Base-by-base conservation (phyloP, 192 early-diverging fungal species). In the Linnemannia exigua region DNA sequence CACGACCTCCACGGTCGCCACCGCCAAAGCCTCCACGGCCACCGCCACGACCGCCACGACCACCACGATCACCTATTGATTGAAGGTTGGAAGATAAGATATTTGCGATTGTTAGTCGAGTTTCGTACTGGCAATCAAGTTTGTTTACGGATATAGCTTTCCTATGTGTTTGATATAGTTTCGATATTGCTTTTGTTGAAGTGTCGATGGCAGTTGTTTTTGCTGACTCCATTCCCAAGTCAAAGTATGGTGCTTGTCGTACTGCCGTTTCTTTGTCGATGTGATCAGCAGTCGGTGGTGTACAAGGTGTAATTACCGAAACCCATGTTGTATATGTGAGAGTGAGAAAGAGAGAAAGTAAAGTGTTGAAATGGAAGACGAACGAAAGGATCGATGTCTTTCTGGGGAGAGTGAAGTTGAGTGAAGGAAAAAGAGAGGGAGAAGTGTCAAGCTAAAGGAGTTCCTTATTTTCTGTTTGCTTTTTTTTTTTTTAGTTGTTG, bases 1-100 rank as follows among this genome's bases (percentile, higher is more conserved):
- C 85, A 79, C 80, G 77, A 47, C 87, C 74, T 75, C 87, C 77
- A 36, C 77, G 75, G 52, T 69, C 66, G 72, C 74, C 71, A 67
- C 61, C 68, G 31, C 38, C 63, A 25, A 69, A 50, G 15, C 41
- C 51, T n/a, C 51, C 51, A 7, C 51, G 22, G 22, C 51, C 51
- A 52, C 51, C 28, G 70, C 31, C 51, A 15, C 25, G 19, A n/a
- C 87, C 85, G 81, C 87, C 88, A 82, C 82, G 87, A 82, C 82
- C 87, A 87, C 88, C 89, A 88, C 88, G 70, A 82, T 78, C 70
- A 77, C 70, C 84, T 25, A 44, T 15, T 25, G 36, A 37, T 14
- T 19, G 44, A 14, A 46, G 20, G n/a, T n/a, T 44, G 25, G 48
- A 28, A 28, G 70, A 48, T 1, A 47, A 6, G 28, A 37, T 17